Conservation (phyloP, 148 eudicot species). For the Persicaria maculosa region DNA sequence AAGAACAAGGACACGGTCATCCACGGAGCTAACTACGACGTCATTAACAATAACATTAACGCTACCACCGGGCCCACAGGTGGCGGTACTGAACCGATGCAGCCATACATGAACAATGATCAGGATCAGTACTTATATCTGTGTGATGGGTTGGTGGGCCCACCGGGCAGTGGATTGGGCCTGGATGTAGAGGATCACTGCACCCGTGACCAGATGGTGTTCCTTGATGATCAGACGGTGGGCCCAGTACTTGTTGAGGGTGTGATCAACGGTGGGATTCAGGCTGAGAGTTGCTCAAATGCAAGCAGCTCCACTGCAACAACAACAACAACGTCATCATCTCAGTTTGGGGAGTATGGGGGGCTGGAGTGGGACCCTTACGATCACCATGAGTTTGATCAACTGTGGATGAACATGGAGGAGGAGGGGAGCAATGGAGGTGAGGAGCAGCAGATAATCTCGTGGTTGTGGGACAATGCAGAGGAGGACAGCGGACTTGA, state of each 20-base stretch:
- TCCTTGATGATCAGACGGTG: not conserved
- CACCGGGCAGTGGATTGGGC: not conserved
- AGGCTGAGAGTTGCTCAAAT: not conserved
- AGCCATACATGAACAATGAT: not conserved
- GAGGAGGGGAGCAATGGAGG: constrained; percentile 22
- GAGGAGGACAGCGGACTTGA: constrained; percentile 10
- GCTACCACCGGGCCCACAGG: not conserved
- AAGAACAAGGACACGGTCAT: not conserved
- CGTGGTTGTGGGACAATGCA: constrained; percentile 40
- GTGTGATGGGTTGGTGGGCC: not conserved
- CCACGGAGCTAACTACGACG: not conserved
- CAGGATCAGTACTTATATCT: not conserved
- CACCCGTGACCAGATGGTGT: not conserved
- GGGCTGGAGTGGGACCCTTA: constrained; percentile 19
- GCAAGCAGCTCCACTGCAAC: not conserved
- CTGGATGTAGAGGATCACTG: not conserved
- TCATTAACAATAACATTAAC: too few relatives aligned
- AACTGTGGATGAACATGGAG: constrained; percentile 6
- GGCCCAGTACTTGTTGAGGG: not conserved
- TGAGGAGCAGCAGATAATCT: constrained; percentile 24
- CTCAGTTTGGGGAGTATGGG: not conserved
- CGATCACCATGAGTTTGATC: not conserved
- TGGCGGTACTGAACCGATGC: not conserved
- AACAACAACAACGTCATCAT: constrained; percentile 18
- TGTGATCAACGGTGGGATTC: not conserved